Conservation (phyloP, 768 basidiomycete genomes). For the Mycena haematopus region DNA sequence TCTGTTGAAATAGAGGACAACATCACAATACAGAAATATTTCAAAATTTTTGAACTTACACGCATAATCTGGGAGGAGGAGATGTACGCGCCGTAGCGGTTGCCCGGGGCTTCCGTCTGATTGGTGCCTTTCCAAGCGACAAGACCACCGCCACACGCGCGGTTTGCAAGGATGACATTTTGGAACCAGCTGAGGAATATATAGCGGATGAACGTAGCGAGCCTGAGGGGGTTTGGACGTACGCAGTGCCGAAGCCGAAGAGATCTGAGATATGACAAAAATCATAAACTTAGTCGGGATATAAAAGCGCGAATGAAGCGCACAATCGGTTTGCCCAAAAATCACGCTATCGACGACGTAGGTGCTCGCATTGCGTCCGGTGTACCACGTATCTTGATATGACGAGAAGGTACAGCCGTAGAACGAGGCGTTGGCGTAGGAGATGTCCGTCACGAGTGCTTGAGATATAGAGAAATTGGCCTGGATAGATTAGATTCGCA, state of each 20-base stretch:
- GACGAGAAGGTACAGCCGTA: conserved; percentile 67
- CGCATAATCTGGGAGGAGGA: conserved; percentile 60
- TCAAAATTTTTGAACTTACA: conserved; percentile 40
- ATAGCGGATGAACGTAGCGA: too few species aligned
- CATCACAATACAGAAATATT: neutral
- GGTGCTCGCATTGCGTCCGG: conserved; percentile 62
- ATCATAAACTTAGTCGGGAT: neutral
- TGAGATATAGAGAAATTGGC: conserved; percentile 66
- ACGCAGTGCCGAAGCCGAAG: conserved; percentile 69
- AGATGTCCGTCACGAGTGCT: conserved; percentile 67
- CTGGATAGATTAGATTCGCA: conserved; percentile 32
- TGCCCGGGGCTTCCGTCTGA: conserved; percentile 54
- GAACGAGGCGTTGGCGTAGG: conserved; percentile 72
- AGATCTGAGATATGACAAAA: conserved; percentile 44
- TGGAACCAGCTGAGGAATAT: conserved; percentile 59
- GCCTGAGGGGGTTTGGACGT: conserved; percentile 28
- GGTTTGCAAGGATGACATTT: conserved; percentile 61
- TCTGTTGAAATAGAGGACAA: conserved; percentile 40
- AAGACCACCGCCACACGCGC: conserved; percentile 70
- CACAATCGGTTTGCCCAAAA: conserved; percentile 70
- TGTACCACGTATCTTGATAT: conserved; percentile 73
- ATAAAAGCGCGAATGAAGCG: conserved; percentile 28
- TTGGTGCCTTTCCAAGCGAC: conserved; percentile 71
- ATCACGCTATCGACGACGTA: conserved; percentile 68
- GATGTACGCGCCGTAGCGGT: conserved; percentile 64